A percentile compares a stretch with the other conserved stretches of the same genome.
These are phyloP conservation scores for Monosporascus cannonballus DNA, from an alignment of 2,329 filamentous ascomycete genomes.

Conservation along the genomic window DNA sequence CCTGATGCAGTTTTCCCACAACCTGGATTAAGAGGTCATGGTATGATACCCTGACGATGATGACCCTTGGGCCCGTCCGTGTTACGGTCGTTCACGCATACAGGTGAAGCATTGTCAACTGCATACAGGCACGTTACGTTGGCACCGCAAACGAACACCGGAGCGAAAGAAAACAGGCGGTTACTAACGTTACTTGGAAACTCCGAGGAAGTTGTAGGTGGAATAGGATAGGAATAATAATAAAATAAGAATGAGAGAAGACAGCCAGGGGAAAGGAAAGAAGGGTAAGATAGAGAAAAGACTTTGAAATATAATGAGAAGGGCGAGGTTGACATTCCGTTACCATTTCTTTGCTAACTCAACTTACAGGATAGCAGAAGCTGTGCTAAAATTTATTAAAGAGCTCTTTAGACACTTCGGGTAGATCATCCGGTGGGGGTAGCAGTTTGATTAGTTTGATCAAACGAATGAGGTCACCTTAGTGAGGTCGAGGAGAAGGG, in stretches of 20 bases:
- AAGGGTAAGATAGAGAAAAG: background rate
- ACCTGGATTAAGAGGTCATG: background rate
- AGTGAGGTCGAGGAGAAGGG: no score
- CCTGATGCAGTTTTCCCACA: no score
- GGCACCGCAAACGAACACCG: background rate
- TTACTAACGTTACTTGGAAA: no score
- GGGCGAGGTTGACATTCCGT: background rate
- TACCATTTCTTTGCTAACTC: no score
- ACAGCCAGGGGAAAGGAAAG: background rate
- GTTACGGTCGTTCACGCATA: background rate
- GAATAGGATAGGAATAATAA: background rate
- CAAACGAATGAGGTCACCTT: background rate
- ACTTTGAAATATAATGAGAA: background rate
- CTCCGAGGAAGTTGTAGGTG: no score
- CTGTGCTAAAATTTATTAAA: background rate
- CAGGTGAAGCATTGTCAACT: no score
- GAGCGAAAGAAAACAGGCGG: no score
- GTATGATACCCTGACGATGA: background rate
- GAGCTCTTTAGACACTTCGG: background rate
- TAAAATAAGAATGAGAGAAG: background rate
- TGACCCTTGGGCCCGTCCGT: background rate
- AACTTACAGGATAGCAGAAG: background rate
- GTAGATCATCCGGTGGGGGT: background rate
- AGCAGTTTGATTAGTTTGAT: background rate
- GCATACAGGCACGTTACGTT: background rate